These are phyloP conservation scores for Suillus ampliporus DNA, from an alignment of 768 basidiomycete species.

Conservation along the genomic window DNA sequence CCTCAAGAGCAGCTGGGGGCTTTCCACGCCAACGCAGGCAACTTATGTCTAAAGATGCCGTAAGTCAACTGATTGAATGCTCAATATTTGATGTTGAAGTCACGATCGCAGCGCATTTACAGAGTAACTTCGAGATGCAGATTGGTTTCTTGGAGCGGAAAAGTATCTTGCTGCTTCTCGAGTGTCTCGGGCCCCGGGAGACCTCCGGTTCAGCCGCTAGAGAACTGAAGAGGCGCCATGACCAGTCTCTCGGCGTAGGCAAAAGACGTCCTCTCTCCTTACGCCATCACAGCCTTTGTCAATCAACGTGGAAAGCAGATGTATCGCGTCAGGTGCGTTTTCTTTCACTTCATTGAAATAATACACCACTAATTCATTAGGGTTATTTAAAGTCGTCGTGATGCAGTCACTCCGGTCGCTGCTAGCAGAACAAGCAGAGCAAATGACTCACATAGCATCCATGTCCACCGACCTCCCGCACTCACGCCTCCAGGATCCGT, in stretches of 20 bases:
- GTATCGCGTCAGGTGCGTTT: constrained; percentile 71
- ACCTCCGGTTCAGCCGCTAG: constrained; percentile 78
- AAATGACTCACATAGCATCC: constrained; percentile 38
- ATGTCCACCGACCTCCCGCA: constrained; percentile 42
- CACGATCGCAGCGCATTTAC: constrained; percentile 46
- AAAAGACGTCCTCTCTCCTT: constrained; percentile 73
- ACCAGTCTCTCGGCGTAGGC: constrained; percentile 69
- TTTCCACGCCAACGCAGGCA: constrained; percentile 47
- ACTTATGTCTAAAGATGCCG: constrained; percentile 52
- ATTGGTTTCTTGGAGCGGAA: constrained; percentile 57
- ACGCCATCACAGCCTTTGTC: constrained; percentile 80
- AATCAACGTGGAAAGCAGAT: constrained; percentile 82
- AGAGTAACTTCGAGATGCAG: constrained; percentile 50
- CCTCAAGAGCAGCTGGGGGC: constrained; percentile 61
- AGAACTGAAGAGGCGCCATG: constrained; percentile 78
- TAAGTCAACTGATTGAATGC: constrained; percentile 38
- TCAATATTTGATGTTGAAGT: not conserved
- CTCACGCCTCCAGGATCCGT: constrained; percentile 49
- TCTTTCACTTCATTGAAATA: not conserved
- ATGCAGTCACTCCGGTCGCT: constrained; percentile 63
- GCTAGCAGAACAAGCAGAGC: constrained; percentile 54
- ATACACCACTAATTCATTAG: not conserved
- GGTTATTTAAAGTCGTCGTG: constrained; percentile 53
- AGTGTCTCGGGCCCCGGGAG: constrained; percentile 53
- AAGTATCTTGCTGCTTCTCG: constrained; percentile 57